Evolutionary conservation across 2,329 filamentous ascomycete species (phyloP).

Genomic region (Pestalotiopsis sp.): DNA sequence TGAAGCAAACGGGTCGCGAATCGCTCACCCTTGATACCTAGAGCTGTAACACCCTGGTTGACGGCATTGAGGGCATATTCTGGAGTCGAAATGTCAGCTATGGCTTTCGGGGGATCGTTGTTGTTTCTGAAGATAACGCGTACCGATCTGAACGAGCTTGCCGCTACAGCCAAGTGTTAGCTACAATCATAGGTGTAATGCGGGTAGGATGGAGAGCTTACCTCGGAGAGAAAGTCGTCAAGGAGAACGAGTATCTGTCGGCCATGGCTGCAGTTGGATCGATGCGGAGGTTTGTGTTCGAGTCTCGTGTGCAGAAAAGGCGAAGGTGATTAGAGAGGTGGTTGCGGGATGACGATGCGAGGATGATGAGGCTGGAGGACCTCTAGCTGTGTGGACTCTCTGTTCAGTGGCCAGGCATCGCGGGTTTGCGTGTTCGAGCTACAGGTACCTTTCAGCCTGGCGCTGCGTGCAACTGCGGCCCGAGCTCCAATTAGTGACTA

Average conservation of each 20-base stretch:
- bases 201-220: slow-evolving; percentile 48
- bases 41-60: slow-evolving; percentile 97
- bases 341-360: slow-evolving; percentile 6
- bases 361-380: slow-evolving; percentile 8
- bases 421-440: slow-evolving; percentile 28
- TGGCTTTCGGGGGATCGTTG: not conserved
- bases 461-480: slow-evolving; percentile 1
- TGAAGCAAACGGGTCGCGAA: slow-evolving; percentile 11
- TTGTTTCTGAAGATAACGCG: slow-evolving; percentile 19
- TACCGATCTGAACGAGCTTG: slow-evolving; percentile 98
- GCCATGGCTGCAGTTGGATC: slow-evolving; percentile 64
- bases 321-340: not conserved
- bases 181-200: not conserved
- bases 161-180: slow-evolving; percentile 61
- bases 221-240: slow-evolving; percentile 99
- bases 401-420: slow-evolving; percentile 24
- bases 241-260: slow-evolving; percentile 98
- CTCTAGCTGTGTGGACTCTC: slow-evolving; percentile 6
- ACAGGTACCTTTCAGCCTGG: slow-evolving; percentile 13
- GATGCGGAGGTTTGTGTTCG: slow-evolving; percentile 11
- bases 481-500: slow-evolving; percentile 11
- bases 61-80: slow-evolving; percentile 99
- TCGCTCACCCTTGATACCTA: slow-evolving; percentile 89
- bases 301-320: not conserved
- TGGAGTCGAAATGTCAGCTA: slow-evolving; percentile 38